Percentiles rank a stretch among this genome's conserved stretches.
Conservation (phyloP, 176 grass and related monocot species). For the Alloteropsis semialata region DNA sequence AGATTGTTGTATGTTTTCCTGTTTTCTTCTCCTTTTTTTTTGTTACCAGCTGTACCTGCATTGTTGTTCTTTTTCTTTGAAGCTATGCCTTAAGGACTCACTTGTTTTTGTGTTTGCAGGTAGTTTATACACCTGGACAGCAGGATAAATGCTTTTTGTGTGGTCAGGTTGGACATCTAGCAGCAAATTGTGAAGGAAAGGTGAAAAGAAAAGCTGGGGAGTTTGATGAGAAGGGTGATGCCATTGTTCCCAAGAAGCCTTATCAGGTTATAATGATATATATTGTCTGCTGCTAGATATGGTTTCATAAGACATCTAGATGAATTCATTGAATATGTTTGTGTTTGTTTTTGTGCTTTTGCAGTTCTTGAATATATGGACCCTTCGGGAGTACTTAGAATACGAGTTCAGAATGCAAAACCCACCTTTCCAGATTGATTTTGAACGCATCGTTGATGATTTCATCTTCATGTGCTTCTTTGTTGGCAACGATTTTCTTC, state of each 20-base stretch:
- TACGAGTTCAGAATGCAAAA: constrained; percentile 96
- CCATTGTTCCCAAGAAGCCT: constrained; percentile 75
- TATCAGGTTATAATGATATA: constrained; percentile 65
- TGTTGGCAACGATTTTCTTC: constrained; percentile 99
- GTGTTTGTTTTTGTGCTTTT: constrained; percentile 4
- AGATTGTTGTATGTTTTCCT: neutral
- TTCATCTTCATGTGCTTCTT: constrained; percentile 99
- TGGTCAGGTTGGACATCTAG: constrained; percentile 96
- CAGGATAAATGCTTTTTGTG: constrained; percentile 98
- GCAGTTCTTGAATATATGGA: constrained; percentile 99
- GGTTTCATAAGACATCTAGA: neutral
- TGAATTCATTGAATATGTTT: neutral
- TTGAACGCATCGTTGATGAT: constrained; percentile 97
- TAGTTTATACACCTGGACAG: constrained; percentile 93
- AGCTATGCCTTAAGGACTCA: constrained; percentile 9
- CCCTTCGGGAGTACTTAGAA: constrained; percentile 89
- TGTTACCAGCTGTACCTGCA: neutral
- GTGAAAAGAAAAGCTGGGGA: constrained; percentile 95
- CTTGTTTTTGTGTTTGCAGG: constrained; percentile 52
- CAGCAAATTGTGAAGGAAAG: constrained; percentile 88
- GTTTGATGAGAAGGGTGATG: constrained; percentile 86
- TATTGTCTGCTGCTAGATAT: constrained; percentile 8
- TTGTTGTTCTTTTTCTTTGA: neutral
- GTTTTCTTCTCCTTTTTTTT: neutral
- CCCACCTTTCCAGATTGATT: constrained; percentile 76